These are phyloP conservation scores for Pleurotus sapidus DNA, from an alignment of 768 basidiomycete genomes.

Conservation along the genomic window DNA sequence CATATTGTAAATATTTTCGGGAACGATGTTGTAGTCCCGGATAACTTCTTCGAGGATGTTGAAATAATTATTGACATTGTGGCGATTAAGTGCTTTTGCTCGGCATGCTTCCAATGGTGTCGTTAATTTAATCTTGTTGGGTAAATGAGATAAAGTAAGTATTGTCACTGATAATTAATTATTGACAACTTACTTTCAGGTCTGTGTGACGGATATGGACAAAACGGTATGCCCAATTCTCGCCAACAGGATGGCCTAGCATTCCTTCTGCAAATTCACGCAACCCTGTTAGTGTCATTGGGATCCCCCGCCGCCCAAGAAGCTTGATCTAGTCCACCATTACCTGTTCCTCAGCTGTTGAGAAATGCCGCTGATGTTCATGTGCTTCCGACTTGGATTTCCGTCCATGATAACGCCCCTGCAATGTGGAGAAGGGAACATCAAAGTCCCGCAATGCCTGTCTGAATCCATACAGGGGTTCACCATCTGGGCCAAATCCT, in stretches of 20 bases:
- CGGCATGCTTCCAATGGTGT: conserved; percentile 22
- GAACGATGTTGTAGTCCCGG: conserved; percentile 13
- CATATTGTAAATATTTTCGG: conserved; percentile 27
- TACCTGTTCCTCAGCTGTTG: conserved; percentile 19
- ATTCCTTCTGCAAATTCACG: conserved; percentile 15
- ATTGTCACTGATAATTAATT: conserved; percentile 14
- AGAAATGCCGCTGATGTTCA: conserved; percentile 14
- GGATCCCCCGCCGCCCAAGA: conserved; percentile 18
- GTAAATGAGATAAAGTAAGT: conserved; percentile 12
- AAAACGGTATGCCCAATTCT: conserved; percentile 5
- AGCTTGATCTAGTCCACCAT: conserved; percentile 21
- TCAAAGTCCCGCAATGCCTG: conserved; percentile 16
- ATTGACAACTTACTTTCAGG: not conserved
- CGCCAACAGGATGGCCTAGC: conserved; percentile 12
- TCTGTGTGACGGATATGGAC: not conserved
- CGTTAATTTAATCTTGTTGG: conserved; percentile 14
- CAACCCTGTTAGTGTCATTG: conserved; percentile 13
- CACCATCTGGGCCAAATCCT: conserved; percentile 8
- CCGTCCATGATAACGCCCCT: conserved; percentile 11
- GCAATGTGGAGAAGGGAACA: conserved; percentile 13
- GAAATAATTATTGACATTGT: conserved; percentile 16
- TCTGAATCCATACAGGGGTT: conserved; percentile 9
- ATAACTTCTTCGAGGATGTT: conserved; percentile 13
- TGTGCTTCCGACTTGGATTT: conserved; percentile 14
- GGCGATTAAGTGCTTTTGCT: conserved; percentile 16